These are phyloP conservation scores for Chrysoporthe deuterocubensis DNA, from an alignment of 2,329 filamentous ascomycete genomes.

Conservation along the genomic window DNA sequence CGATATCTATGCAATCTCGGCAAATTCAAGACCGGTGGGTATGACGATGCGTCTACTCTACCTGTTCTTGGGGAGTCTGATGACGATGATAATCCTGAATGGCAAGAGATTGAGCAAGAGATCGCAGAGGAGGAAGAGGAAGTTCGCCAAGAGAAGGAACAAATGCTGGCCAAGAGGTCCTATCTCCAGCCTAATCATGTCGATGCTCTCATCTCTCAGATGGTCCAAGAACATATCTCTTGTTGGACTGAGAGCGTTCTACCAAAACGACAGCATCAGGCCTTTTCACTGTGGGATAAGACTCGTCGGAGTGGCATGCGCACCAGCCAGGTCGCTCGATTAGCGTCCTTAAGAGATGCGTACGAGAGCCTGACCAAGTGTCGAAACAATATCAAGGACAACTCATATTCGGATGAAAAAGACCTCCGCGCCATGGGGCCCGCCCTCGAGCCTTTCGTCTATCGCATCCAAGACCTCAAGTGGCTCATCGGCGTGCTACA, in stretches of 20 bases:
- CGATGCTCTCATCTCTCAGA: constrained; percentile 55
- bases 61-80: constrained; percentile 61
- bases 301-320: constrained; percentile 51
- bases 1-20: constrained; percentile 41
- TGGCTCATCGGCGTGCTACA: constrained; percentile 56
- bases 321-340: constrained; percentile 47
- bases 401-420: constrained; percentile 55
- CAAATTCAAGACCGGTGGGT: not conserved
- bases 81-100: constrained; percentile 45
- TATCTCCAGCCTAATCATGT: constrained; percentile 52
- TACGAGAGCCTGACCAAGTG: constrained; percentile 60
- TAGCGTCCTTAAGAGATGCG: constrained; percentile 48
- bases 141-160: constrained; percentile 31
- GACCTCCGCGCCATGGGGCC: constrained; percentile 55
- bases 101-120: constrained; percentile 49
- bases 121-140: constrained; percentile 60
- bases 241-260: constrained; percentile 63
- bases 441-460: constrained; percentile 51
- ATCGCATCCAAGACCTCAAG: constrained; percentile 57
- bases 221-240: constrained; percentile 53
- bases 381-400: constrained; percentile 53
- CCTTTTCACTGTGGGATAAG: constrained; percentile 64
- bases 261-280: constrained; percentile 58
- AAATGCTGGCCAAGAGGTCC: not conserved
- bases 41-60: constrained; percentile 44